Conservation (phyloP, 495 filamentous ascomycete species). For the Hyaloscypha variabilis region DNA sequence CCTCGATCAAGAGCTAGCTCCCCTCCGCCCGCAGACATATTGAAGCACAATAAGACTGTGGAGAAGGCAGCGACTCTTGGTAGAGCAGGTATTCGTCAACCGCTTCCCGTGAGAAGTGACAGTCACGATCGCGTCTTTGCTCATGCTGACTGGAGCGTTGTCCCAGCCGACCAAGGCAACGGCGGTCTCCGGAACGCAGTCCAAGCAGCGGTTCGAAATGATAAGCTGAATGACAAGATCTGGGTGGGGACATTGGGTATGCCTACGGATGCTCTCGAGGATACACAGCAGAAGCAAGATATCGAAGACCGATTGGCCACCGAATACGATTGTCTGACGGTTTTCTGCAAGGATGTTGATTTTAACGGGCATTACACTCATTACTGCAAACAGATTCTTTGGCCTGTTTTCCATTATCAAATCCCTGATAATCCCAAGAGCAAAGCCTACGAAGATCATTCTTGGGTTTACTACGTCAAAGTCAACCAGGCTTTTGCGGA, state of each 20-base stretch:
- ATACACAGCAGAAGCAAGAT: slow-evolving; percentile 68
- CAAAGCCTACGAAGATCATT: slow-evolving; percentile 96
- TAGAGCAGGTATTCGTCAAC: slow-evolving; percentile 49
- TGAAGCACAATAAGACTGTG: slow-evolving; percentile 61
- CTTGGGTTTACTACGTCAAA: slow-evolving; percentile 90
- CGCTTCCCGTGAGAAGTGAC: slow-evolving; percentile 45
- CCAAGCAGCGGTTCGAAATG: slow-evolving; percentile 68
- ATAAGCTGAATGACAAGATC: slow-evolving; percentile 66
- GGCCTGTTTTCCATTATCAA: slow-evolving; percentile 94
- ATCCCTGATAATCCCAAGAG: slow-evolving; percentile 96
- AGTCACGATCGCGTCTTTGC: slow-evolving; percentile 68
- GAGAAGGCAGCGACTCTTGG: slow-evolving; percentile 52
- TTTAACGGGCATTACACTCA: slow-evolving; percentile 92
- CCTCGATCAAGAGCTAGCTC: slow-evolving; percentile 70
- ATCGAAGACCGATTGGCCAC: slow-evolving; percentile 78
- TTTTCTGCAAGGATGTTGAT: slow-evolving; percentile 84
- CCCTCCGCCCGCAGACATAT: slow-evolving; percentile 70
- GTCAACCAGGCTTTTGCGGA: slow-evolving; percentile 91
- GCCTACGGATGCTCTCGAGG: slow-evolving; percentile 79
- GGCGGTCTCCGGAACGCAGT: slow-evolving; percentile 87
- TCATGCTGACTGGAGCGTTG: slow-evolving; percentile 75
- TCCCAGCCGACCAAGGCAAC: slow-evolving; percentile 85
- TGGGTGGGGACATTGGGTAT: slow-evolving; percentile 92
- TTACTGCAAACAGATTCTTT: slow-evolving; percentile 89
- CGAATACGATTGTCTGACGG: slow-evolving; percentile 77